Conservation (phyloP, 1,284 basidiomycete species). For the Limonomyces culmigenus region DNA sequence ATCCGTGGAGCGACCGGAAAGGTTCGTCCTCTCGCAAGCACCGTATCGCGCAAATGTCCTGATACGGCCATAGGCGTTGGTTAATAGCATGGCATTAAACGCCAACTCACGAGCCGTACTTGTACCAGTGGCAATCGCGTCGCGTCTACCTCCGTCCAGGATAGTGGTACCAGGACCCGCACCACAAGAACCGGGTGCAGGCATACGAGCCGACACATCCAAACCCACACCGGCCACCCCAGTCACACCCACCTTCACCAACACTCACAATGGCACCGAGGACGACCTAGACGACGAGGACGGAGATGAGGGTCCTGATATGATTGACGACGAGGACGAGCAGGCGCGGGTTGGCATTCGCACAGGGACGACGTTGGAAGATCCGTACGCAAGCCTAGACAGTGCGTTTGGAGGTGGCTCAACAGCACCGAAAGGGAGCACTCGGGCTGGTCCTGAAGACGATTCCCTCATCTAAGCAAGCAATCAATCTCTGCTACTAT, state of each 20-base stretch:
- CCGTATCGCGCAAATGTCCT: too few species aligned
- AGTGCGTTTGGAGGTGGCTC: conserved; percentile 38
- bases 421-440: conserved; percentile 41
- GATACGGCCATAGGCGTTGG: too few species aligned
- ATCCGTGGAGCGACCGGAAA: conserved; percentile 62
- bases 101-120: conserved; percentile 57
- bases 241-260: too few species aligned
- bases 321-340: conserved; percentile 3
- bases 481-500: too few species aligned
- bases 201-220: conserved; percentile 1
- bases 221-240: conserved; percentile 12
- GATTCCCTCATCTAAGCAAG: conserved; percentile 13
- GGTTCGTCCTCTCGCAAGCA: conserved; percentile 69
- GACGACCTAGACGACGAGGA: conserved; percentile 12
- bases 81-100: too few species aligned
- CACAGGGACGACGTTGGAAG: conserved; percentile 12
- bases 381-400: conserved; percentile 64
- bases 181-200: conserved; percentile 32
- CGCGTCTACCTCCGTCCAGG: conserved; percentile 27
- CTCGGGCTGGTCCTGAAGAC: conserved; percentile 18
- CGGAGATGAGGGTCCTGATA: conserved; percentile 9
- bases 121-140: conserved; percentile 39
- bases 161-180: conserved; percentile 49
- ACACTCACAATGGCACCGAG: too few species aligned
- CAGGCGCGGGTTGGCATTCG: conserved; percentile 5